Percentiles rank a stretch among this genome's conserved stretches.
phyloP scores from a whole-genome alignment of 148 eudicot genomes.

The Fagopyrum homotropicum region DNA sequence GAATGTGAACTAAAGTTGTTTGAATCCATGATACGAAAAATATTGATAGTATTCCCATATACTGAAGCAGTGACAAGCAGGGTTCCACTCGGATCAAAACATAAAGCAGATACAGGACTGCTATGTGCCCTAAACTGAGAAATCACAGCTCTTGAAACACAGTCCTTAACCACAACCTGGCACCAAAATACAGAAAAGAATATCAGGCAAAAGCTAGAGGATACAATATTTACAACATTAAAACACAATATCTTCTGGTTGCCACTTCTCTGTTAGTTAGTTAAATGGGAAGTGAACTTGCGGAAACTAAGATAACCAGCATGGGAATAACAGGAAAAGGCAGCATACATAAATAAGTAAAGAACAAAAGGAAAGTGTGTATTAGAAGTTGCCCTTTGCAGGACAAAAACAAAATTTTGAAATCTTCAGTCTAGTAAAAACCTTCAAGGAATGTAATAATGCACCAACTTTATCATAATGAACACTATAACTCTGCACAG shows the following conservation, averaged over 20 bases:
- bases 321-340: neutral
- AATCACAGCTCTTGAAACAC: constrained; percentile 67
- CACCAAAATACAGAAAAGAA: constrained; percentile 10
- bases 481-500: neutral
- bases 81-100: constrained; percentile 98
- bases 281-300: neutral
- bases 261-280: neutral
- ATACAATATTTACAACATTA: neutral
- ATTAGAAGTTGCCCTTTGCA: neutral
- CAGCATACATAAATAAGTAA: neutral
- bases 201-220: neutral
- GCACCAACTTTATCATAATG: neutral
- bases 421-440: neutral
- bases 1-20: constrained; percentile 57
- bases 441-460: neutral
- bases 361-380: neutral
- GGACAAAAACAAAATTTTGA: neutral
- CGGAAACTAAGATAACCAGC: neutral
- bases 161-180: constrained; percentile 88
- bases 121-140: constrained; percentile 95
- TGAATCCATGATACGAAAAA: constrained; percentile 76
- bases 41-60: constrained; percentile 85
- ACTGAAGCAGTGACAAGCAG: constrained; percentile 92
- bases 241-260: neutral
- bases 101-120: constrained; percentile 88